phyloP scores from a whole-genome alignment of 441 rosid species.

The Hypseocharis bilobata region DNA sequence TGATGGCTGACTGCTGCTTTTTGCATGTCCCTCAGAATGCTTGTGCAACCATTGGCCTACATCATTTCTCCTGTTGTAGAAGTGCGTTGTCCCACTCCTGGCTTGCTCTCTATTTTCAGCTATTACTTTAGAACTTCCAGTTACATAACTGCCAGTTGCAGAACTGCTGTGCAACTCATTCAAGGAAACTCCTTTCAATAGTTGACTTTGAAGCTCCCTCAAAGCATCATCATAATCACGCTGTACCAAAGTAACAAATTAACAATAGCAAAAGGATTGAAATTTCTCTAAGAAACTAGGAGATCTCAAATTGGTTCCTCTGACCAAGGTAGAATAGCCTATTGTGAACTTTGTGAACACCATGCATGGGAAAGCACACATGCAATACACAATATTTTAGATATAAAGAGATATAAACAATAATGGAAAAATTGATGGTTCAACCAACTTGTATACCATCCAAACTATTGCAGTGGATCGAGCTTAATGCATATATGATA shows the following conservation, averaged over 20 bases:
- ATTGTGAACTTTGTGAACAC: background rate
- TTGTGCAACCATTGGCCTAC: conserved; percentile 46
- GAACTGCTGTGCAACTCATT: conserved; percentile 27
- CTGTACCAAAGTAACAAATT: conserved; percentile 26
- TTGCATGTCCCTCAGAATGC: conserved; percentile 27
- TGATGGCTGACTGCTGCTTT: conserved; percentile 23
- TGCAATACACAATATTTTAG: background rate
- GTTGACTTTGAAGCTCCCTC: conserved; percentile 46
- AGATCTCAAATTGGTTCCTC: background rate
- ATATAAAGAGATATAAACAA: conserved; percentile 2
- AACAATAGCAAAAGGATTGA: conserved; percentile 8
- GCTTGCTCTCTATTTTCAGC: conserved; percentile 23
- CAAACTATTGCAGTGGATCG: background rate
- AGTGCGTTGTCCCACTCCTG: conserved; percentile 18
- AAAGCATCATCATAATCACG: conserved; percentile 47
- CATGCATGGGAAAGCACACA: background rate
- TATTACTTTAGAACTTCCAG: conserved; percentile 21
- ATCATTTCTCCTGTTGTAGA: conserved; percentile 32
- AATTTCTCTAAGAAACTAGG: background rate
- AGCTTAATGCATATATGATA: background rate
- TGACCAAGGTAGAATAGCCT: conserved; percentile 1
- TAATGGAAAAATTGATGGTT: background rate
- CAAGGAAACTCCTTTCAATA: conserved; percentile 42
- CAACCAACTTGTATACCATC: background rate
- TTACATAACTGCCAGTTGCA: conserved; percentile 18